Evolutionary conservation across 2,329 filamentous ascomycete species (phyloP), one percentile per base, ranked within the genome.

Genomic region (Emergomyces africanus): DNA sequence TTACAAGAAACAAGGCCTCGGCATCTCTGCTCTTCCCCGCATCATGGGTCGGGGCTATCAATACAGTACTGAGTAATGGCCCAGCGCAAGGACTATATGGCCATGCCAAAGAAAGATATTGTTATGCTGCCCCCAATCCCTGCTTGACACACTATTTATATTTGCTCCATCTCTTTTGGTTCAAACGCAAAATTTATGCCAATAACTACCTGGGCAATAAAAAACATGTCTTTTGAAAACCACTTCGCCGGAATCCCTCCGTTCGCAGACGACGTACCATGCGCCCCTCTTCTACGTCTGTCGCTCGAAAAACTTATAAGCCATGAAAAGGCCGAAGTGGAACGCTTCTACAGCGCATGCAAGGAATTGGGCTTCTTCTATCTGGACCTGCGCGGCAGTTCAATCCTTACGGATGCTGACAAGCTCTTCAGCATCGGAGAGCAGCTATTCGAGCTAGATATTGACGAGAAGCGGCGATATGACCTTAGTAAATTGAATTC

Each of bases 281-380:
- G 71, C 14, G 76, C 75, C 5, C 76, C 76, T 14, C 70, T 79
- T 37, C 68, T 77, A 28, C 71, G 71, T 23, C 67, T 79, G 8
- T 76, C 71, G 2, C 66, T 77, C 3, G 58, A 59, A 4, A 74
- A 73, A 54, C 69, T 79, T 39, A 62, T 74, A 28, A 64, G 65
- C 1, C 65, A 69, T 44, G 71, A 78, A 46, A 14, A 56, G 4
- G 57, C 58, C 3, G 76, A 77, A 65, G 64, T 67, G 5, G 56
- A 67, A 10, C 68, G 69, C 25, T 69, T 79, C 25, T 72, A 69
- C 35, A 59, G 67, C 39, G 72, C 73, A n/a, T 74, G 71, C n/a
- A 69, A 72, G 46, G 74, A 81, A 2, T 70, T 82, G 0, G 80
- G 81, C 1, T 83, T 83, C 70, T 83, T 82, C 70, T 83, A 83